Base-by-base conservation (phyloP, 768 basidiomycete species). In the Termitomyces sp. region DNA sequence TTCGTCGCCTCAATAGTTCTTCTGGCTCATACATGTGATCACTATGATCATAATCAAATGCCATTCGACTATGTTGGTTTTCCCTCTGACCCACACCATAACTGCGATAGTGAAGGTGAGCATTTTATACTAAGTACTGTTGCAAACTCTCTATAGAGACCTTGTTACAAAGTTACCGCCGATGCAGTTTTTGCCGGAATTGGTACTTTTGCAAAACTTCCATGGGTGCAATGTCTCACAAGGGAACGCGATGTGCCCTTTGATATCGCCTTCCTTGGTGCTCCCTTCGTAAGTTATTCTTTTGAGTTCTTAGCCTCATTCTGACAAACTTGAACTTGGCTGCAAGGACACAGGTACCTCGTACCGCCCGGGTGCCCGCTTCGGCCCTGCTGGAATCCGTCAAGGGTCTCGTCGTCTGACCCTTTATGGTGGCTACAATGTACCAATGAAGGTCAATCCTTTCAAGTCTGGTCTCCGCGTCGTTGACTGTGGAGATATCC, bases 141-240 rank as follows among this genome's bases (percentile, higher is more conserved):
- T 20, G 26, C 4, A 22, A 51, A 60, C 18, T 40, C 47, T n/a
- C 10, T 46, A 36, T 5, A 45, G 4, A 13, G 44, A 45, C 44
- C 13, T 27, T 47, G 13, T 48, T 12, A n/a, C n/a, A n/a, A 49
- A 88, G 87, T 88, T 32, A 89, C 88, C 42, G 87, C 86, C 3
- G 87, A 94, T 67, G 84, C 91, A 18, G 74, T 88, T 36, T 95
- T 93, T 72, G 85, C 88, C 46, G 93, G 93, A 9, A 87, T 93
- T 34, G 84, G 85, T 2, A 91, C 91, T 2, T 95, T 94, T 68
- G 93, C 93, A 18, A 93, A 82, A 70, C 79, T 95, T n/a, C 91
- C 91, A 27, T 93, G 89, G 83, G 80, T 85, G 1, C 82, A 86
- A 62, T 94, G 93, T 69, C 82, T 94, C 51, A 84, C 84, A 43